Evolutionary conservation across 177 flowering plant species (phyloP), one percentile per base, ranked within the genome.

Genomic region (Vitis hybrid): DNA sequence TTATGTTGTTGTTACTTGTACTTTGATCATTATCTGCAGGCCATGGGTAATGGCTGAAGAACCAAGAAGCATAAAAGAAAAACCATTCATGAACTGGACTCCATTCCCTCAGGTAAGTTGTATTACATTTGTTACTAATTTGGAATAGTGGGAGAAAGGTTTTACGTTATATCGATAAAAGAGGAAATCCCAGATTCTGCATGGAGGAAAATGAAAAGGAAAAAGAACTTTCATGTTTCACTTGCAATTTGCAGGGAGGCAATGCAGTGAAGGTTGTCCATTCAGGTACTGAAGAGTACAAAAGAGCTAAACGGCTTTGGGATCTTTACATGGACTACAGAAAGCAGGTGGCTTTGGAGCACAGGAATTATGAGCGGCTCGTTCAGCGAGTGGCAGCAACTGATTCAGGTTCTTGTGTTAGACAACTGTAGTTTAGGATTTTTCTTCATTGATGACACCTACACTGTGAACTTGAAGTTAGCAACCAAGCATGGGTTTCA

Each of bases 21-120:
- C 8, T 50, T 64, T 1, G 5, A 64, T 14, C 48, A 3, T 51
- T 61, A 6, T 53, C 29, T 67, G 74, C 82, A 85, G 86, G 78
- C 86, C 89, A 53, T 83, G 84, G 89, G 66, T 79, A 58, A 68
- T 79, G 6, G 51, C 64, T 58, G 79, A 76, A 33, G 76, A 56
- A 55, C 10, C 63, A 3, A 15, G 62, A 31, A 29, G 31, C 31
- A 29, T 29, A 29, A 29, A 29, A 29, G 31, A 29, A 64, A 62
- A n/a, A 39, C 48, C 78, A 60, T 15, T 33, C 19, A 70, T 62
- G 55, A 39, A 10, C 60, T 72, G 49, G 55, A 55, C 59, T 68
- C 68, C 64, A 45, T 58, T n/a, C n/a, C 45, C 67, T 56, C 71
- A 72, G 75, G 81, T 75, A 65, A 70, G 62, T 70, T 50, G 51